Evolutionary conservation across 2,329 filamentous ascomycete genomes (phyloP), one percentile per base, ranked within the genome.

Genomic region (Cladosporium sp.): DNA sequence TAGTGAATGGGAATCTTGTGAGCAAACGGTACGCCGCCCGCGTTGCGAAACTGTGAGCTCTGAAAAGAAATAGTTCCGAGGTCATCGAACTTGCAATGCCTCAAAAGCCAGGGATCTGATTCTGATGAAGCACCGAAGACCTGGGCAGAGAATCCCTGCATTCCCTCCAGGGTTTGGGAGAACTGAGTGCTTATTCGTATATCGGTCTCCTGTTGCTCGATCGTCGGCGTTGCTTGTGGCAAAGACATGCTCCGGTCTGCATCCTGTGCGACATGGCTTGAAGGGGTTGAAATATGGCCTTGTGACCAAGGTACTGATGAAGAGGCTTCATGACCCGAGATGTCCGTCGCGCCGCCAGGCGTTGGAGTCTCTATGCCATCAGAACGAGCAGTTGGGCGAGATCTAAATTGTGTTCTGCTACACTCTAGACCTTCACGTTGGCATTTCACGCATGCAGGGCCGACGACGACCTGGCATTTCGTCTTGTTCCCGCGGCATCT

Each of bases 51-150:
- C 15, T 41, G 37, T n/a, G 45, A 40, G 7, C 22, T 48, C 37
- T 48, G 45, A 6, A 48, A 48, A 8, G 37, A 41, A 4, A 27
- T 36, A 11, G 17, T 48, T 13, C 45, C 45, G 27, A 48, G 40
- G 9, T 48, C 45, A 22, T 48, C 45, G 18, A 48, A 48, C 18
- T 40, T 40, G 29, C 45, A 48, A 24, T 48, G 45, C 4, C 45
- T 40, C 12, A 48, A 13, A 3, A 48, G 20, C 45, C 45, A 48
- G 3, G 45, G 45, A 17, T 48, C 45, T 7, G 37, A 48, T 8
- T 48, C 45, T 1, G 45, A 48, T 2, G 45, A 48, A 4, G 45
- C 39, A 15, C 45, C 45, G 20, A 48, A 48, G 2, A 48, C 24
- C 18, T 48, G 45, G 1, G 45, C 37, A 3, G 37, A 41, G 7